Evolutionary conservation across 805 yeast genomes (phyloP).

Genomic region (Wickerhamomyces alni): DNA sequence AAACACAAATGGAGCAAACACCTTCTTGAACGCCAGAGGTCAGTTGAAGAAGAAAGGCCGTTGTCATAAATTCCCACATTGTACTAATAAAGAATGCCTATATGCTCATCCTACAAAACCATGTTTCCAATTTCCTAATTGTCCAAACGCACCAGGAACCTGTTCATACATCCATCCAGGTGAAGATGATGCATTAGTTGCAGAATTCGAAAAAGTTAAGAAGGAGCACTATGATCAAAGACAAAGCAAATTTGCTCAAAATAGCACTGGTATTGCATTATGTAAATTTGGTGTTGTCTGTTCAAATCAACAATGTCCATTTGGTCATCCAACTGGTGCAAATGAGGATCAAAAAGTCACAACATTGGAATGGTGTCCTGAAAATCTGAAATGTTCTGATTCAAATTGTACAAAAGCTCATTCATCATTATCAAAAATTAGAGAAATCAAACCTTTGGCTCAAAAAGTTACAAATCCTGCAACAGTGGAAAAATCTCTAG

Average conservation of each 20-base stretch:
- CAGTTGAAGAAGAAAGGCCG: constrained; percentile 53
- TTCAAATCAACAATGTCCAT: constrained; percentile 74
- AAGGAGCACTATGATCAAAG: constrained; percentile 39
- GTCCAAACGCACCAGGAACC: constrained; percentile 75
- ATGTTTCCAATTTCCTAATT: constrained; percentile 71
- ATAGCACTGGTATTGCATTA: constrained; percentile 45
- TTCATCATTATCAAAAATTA: constrained; percentile 62
- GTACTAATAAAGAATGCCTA: constrained; percentile 58
- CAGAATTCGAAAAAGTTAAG: constrained; percentile 59
- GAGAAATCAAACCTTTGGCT: constrained; percentile 26
- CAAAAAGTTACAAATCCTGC: too few species aligned
- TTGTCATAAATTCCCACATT: constrained; percentile 67
- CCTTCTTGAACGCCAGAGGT: constrained; percentile 24
- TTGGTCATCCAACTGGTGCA: constrained; percentile 89
- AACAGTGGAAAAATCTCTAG: constrained; percentile 62
- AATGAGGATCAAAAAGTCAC: constrained; percentile 67
- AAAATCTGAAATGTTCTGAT: constrained; percentile 59
- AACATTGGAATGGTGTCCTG: constrained; percentile 70
- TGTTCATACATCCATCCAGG: constrained; percentile 82
- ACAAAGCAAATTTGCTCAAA: constrained; percentile 21
- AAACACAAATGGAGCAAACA: constrained; percentile 21
- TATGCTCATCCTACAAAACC: constrained; percentile 75
- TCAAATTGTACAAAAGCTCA: constrained; percentile 67
- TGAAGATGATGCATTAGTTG: constrained; percentile 71
- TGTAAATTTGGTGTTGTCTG: constrained; percentile 79